Conservation (phyloP, 2,329 filamentous ascomycete genomes). For the Colletotrichum paranaense region DNA sequence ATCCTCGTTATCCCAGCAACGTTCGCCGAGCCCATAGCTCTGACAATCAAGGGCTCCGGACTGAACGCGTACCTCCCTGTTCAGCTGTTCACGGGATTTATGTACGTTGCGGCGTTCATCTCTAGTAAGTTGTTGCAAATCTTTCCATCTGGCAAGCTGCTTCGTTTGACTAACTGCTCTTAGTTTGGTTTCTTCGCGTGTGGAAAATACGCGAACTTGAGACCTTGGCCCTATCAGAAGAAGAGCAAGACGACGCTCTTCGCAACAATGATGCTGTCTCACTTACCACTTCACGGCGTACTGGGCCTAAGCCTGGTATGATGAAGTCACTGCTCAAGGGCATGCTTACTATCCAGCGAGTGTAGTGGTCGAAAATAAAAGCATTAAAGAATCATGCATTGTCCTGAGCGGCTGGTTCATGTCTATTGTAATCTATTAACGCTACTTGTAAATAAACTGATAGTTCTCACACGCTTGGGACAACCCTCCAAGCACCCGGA, state of each 20-base stretch:
- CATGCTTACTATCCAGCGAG: slow-evolving; percentile 11
- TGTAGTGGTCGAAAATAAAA: neutral
- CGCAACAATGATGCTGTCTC: slow-evolving; percentile 18
- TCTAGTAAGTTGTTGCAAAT: slow-evolving; percentile 47
- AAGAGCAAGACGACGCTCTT: slow-evolving; percentile 6
- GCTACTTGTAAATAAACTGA: neutral
- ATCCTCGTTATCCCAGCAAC: slow-evolving; percentile 77
- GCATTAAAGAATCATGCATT: neutral
- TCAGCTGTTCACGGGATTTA: slow-evolving; percentile 69
- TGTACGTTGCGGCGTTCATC: slow-evolving; percentile 67
- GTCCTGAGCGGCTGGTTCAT: rapidly evolving
- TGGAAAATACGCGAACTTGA: slow-evolving; percentile 36
- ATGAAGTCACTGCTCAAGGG: neutral
- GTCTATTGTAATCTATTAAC: neutral
- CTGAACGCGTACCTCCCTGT: slow-evolving; percentile 61
- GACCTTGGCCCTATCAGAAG: neutral
- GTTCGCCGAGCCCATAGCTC: slow-evolving; percentile 73
- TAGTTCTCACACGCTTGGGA: neutral
- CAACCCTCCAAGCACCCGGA: slow-evolving; percentile 17
- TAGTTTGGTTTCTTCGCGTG: slow-evolving; percentile 35
- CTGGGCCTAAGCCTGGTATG: neutral
- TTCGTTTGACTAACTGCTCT: neutral
- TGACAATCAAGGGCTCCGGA: slow-evolving; percentile 61
- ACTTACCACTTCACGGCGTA: slow-evolving; percentile 16
- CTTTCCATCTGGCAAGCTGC: rapidly evolving